phyloP scores from a whole-genome alignment of 225 moss, liverwort and hornwort genomes.

The Rhytidiadelphus loreus region DNA sequence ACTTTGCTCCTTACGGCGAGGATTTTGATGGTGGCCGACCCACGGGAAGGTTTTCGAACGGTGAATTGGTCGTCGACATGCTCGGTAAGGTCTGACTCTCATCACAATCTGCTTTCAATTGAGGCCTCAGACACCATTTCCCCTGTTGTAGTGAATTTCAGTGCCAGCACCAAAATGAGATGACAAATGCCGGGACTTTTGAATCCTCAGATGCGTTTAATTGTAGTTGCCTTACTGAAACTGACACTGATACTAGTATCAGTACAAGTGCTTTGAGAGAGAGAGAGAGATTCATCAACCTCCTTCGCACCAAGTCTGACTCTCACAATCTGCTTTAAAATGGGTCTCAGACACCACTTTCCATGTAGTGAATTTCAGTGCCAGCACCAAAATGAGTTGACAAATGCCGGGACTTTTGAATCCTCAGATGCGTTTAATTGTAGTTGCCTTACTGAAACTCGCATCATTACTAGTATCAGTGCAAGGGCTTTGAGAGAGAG shows the following conservation, averaged over 20 bases:
- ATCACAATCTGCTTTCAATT: neutral
- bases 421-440: neutral
- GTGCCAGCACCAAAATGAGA: too few relatives aligned
- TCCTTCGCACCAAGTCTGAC: too few relatives aligned
- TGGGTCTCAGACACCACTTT: neutral
- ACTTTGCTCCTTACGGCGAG: constrained; percentile 64
- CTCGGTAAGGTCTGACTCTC: constrained; percentile 16
- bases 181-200: too few relatives aligned
- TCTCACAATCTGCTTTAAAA: neutral
- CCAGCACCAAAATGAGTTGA: neutral
- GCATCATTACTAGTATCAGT: neutral
- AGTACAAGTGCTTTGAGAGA: neutral
- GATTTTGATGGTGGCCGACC: constrained; percentile 1
- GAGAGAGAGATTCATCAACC: neutral
- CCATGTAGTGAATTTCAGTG: neutral
- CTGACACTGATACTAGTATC: too few relatives aligned
- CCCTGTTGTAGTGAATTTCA: neutral
- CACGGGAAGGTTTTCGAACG: constrained; percentile 66
- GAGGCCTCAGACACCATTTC: neutral
- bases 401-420: too few relatives aligned
- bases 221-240: too few relatives aligned
- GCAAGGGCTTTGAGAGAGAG: neutral
- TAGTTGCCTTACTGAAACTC: too few relatives aligned
- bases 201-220: too few relatives aligned
- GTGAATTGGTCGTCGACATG: constrained; percentile 27